phyloP scores from a whole-genome alignment of 2,329 filamentous ascomycete genomes.

The Kalmusia sp. region DNA sequence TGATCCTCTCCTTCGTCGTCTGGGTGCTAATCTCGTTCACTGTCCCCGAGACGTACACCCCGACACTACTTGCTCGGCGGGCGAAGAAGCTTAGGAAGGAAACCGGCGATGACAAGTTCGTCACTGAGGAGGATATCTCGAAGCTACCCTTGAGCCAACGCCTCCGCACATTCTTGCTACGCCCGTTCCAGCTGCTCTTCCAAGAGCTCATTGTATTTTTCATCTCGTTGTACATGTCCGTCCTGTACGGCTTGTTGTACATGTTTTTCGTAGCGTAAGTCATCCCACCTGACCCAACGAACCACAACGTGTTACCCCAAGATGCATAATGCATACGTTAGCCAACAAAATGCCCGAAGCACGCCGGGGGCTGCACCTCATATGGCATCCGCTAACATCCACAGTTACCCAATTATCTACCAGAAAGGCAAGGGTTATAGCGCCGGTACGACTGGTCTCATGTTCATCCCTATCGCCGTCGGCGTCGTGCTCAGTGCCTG shows the following conservation, averaged over 20 bases:
- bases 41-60: conserved; percentile 60
- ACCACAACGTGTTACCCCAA: not conserved
- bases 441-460: conserved; percentile 76
- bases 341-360: not conserved
- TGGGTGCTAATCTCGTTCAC: conserved; percentile 51
- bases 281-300: not conserved
- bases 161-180: conserved; percentile 75
- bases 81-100: conserved; percentile 64
- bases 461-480: conserved; percentile 85
- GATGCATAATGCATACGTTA: not conserved
- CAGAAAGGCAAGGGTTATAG: conserved; percentile 80
- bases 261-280: conserved; percentile 73
- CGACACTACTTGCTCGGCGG: conserved; percentile 56
- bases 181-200: conserved; percentile 87
- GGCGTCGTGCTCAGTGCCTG: conserved; percentile 73
- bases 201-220: conserved; percentile 84
- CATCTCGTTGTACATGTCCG: conserved; percentile 84
- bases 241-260: conserved; percentile 76
- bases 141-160: conserved; percentile 71
- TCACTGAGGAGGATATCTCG: conserved; percentile 84
- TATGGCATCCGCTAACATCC: conserved; percentile 46
- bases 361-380: not conserved
- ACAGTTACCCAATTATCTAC: conserved; percentile 71
- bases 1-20: conserved; percentile 55
- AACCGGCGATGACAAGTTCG: conserved; percentile 71